A percentile compares a stretch with the other conserved stretches of the same genome.
These are phyloP conservation scores for Saccharomyces hybrid DNA, from an alignment of 1,139 yeast species.

Conservation along the genomic window DNA sequence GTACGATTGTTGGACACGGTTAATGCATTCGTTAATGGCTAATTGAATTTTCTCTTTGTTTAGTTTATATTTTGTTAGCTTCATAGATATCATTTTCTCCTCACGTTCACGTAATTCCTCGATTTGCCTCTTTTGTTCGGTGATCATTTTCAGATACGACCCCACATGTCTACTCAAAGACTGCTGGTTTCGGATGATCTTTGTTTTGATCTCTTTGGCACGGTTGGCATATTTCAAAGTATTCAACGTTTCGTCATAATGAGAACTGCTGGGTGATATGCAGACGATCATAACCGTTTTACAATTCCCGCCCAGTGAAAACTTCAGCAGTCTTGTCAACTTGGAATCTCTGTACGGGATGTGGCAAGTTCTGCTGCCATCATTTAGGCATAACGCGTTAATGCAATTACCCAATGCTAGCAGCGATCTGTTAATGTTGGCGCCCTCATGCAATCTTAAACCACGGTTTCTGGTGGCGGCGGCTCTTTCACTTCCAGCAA, in stretches of 20 bases:
- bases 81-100: slow-evolving; percentile 35
- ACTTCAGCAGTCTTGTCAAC: slow-evolving; percentile 73
- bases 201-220: slow-evolving; percentile 85
- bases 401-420: slow-evolving; percentile 90
- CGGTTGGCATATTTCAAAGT: slow-evolving; percentile 85
- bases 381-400: slow-evolving; percentile 60
- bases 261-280: slow-evolving; percentile 75
- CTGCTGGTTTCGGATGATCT: slow-evolving; percentile 65
- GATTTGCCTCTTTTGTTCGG: slow-evolving; percentile 73
- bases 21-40: slow-evolving; percentile 38
- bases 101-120: slow-evolving; percentile 60
- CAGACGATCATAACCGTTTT: slow-evolving; percentile 94
- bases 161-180: slow-evolving; percentile 81
- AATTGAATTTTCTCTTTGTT: slow-evolving; percentile 35
- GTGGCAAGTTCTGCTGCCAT: slow-evolving; percentile 41
- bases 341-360: slow-evolving; percentile 89
- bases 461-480: slow-evolving; percentile 83
- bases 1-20: slow-evolving; percentile 36
- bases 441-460: slow-evolving; percentile 75
- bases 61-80: slow-evolving; percentile 32
- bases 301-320: slow-evolving; percentile 91
- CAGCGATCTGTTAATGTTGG: slow-evolving; percentile 80
- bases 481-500: slow-evolving; percentile 94
- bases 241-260: slow-evolving; percentile 86
- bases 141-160: slow-evolving; percentile 75